Conservation (phyloP, 257 asterid genomes). For the Leptodermis oblonga region DNA sequence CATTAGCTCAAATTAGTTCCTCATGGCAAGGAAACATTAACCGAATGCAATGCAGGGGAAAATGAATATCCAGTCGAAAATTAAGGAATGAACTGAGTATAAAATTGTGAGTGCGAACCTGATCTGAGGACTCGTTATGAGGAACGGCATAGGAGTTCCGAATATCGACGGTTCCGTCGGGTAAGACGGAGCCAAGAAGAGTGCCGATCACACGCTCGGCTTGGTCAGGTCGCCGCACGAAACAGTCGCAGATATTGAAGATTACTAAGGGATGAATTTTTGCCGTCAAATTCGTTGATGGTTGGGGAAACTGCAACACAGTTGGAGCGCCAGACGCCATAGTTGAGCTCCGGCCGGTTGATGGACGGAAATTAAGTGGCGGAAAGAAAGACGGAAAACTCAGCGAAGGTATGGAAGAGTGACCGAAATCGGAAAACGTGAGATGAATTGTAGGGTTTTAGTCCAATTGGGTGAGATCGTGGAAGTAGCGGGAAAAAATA, state of each 20-base stretch:
- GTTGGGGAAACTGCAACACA: constrained; percentile 55
- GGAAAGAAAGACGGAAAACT: no score
- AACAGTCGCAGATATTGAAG: constrained; percentile 82
- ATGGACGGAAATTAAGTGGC: neutral
- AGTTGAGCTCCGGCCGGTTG: constrained; percentile 4
- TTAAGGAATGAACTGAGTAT: neutral
- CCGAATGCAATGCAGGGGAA: neutral
- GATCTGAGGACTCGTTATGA: constrained; percentile 80
- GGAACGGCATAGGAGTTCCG: constrained; percentile 95
- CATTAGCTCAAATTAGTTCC: neutral
- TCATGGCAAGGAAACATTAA: neutral
- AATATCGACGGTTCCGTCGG: constrained; percentile 84
- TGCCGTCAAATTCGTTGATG: constrained; percentile 55
- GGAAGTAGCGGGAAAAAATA: no score
- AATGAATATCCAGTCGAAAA: neutral
- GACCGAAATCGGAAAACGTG: neutral
- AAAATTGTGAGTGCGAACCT: constrained; percentile 37
- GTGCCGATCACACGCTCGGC: constrained; percentile 92
- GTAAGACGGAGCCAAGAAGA: constrained; percentile 81
- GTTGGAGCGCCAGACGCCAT: constrained; percentile 59
- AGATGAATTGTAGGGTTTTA: neutral
- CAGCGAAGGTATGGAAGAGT: neutral
- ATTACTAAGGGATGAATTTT: constrained; percentile 81
- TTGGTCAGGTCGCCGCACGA: constrained; percentile 88
- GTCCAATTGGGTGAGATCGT: neutral